Evolutionary conservation across 192 early-diverging fungal species (phyloP).

Genomic region (Ramicandelaber brevisporus): DNA sequence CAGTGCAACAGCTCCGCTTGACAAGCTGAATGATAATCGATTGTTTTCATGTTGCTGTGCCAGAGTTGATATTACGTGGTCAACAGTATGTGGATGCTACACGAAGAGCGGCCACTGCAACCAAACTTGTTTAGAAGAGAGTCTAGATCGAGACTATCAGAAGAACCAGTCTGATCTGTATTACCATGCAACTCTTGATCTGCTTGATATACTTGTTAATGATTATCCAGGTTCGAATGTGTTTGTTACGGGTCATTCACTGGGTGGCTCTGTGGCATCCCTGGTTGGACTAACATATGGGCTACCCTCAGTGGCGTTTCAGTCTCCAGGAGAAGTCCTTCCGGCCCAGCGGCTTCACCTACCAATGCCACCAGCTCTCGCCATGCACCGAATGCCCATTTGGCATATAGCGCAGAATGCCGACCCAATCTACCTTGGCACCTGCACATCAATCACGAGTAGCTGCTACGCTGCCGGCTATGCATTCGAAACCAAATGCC

Average conservation of each 20-base stretch:
- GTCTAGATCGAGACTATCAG: too few relatives aligned
- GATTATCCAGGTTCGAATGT: slow-evolving; percentile 42
- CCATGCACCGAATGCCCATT: slow-evolving; percentile 40
- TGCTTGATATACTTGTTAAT: slow-evolving; percentile 31
- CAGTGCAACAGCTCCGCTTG: slow-evolving; percentile 39
- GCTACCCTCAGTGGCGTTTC: slow-evolving; percentile 53
- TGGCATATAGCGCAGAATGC: slow-evolving; percentile 78
- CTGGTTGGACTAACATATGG: slow-evolving; percentile 64
- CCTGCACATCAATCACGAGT: slow-evolving; percentile 37
- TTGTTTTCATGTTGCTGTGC: slow-evolving; percentile 95
- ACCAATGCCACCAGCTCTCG: slow-evolving; percentile 23
- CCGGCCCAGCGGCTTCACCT: slow-evolving; percentile 60
- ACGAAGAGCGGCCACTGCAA: slow-evolving; percentile 26
- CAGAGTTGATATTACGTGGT: slow-evolving; percentile 53
- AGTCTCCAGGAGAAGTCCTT: slow-evolving; percentile 60
- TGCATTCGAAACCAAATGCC: slow-evolving; percentile 62
- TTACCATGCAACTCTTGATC: slow-evolving; percentile 21
- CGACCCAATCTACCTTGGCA: slow-evolving; percentile 77
- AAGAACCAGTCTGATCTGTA: slow-evolving; percentile 22
- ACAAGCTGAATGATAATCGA: slow-evolving; percentile 74
- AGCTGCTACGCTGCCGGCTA: slow-evolving; percentile 45
- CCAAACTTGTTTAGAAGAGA: slow-evolving; percentile 25
- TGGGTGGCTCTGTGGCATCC: slow-evolving; percentile 50
- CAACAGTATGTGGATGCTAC: slow-evolving; percentile 63
- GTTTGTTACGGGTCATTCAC: slow-evolving; percentile 67